Evolutionary conservation across 2,329 filamentous ascomycete genomes (phyloP), one percentile per base, ranked within the genome.

Genomic region (Talaromyces rugulosus): DNA sequence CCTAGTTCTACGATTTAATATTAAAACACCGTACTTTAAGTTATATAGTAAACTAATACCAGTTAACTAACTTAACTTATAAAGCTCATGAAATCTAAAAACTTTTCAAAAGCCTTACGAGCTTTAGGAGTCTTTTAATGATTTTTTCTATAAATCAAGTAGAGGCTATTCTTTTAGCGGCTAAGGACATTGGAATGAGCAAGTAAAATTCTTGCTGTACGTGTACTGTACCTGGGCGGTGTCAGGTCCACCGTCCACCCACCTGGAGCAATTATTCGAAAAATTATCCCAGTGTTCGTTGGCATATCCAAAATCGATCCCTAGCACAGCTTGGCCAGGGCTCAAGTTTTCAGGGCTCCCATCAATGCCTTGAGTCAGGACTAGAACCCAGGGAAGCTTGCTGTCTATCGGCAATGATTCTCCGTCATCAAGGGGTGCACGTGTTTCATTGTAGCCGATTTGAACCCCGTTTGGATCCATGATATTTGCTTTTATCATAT

Each of bases 311-410:
- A 50, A 50, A 1, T 23, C 12, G 1, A 50, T 14, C 12, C 34
- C 34, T 1, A 4, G 4, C 6, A 3, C 5, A 11, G 3, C 4
- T 18, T 27, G 3, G 6, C 4, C 9, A 23, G 3, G 2, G 3
- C 3, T 27, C 44, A 50, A 27, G 0, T 50, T 47, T 36, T 36
- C 33, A 12, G 42, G 42, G 6, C 42, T 18, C 16, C n/a, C 42
- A 7, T 27, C 42, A 47, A 27, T 47, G 23, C 23, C n/a, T 18
- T 7, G n/a, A 47, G 42, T 47, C 42, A 47, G n/a, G 1, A 47
- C 6, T 27, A 50, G 11, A 4, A 50, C n/a, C 44, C 44, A 50
- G 7, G 44, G 44, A 27, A 50, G 44, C 18, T 50, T 50, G 23
- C 44, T 27, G n/a, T 50, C n/a, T 8, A 50, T 5, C 18, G n/a